Evolutionary conservation across 345 rosid species (phyloP), one percentile per base, ranked within the genome.

Genomic region (Pugionium cornutum): DNA sequence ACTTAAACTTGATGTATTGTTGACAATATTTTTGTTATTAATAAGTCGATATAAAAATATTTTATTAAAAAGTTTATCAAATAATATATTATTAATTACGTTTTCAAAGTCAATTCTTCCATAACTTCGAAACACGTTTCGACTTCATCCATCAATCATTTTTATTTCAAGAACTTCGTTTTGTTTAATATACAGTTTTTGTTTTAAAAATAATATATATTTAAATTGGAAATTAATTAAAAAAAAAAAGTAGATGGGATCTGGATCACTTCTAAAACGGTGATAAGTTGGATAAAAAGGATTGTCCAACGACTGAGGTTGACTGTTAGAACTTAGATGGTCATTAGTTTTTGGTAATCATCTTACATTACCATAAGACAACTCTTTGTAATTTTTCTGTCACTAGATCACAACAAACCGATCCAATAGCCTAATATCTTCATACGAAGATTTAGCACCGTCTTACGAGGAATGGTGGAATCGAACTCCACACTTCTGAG

Each of bases 111-210:
- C 70, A 72, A 49, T 29, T 9, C 25, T 28, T n/a, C 5, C 7
- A 25, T 49, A 64, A 64, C 32, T 34, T 33, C 11, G 9, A 64
- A 27, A 27, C 54, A 72, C 66, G 76, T 64, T 63, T 71, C 53
- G 32, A 40, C 75, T 64, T 64, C 31, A 60, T 42, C 28, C 66
- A 57, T 70, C 60, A 64, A 50, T 64, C 53, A 72, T 34, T 58
- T 31, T 50, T 57, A 32, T 33, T 56, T 40, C 70, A 35, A 6
- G 26, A 26, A 26, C 54, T 62, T 8, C 0, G 5, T 33, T 34
- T 6, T 5, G 3, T 8, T 28, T 28, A 9, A 42, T 42, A 53
- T 18, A 18, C 18, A 18, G 18, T 18, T 18, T 18, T 18, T 18
- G 18, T 18, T 18, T 18, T 18, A 18, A 10, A 37, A 1, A 33